Base-by-base conservation (phyloP, 805 yeast genomes). In the Teunomyces cretensis region DNA sequence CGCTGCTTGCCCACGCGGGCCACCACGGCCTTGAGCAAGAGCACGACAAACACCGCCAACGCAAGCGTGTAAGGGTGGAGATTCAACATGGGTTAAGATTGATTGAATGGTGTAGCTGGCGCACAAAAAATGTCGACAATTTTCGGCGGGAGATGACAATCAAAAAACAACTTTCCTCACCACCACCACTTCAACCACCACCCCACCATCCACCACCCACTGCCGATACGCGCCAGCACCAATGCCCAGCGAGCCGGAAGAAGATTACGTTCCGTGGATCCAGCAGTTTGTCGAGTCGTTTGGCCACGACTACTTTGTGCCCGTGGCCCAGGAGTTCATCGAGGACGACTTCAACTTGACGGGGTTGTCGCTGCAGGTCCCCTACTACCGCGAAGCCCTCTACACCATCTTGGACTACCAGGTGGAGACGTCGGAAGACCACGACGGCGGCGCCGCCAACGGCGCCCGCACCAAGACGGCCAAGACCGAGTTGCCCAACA, bases 281-380 rank as follows among this genome's bases (percentile, higher is more conserved):
- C 80, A 85, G 48, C 83, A 83, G 53, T 88, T 84, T 64, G 86
- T 95, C 60, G 78, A 85, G 39, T 71, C 81, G 55, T 85, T 84
- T 57, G 92, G 92, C 17, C 92, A 88, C 62, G 95, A 94, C 60
- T 92, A 84, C 63, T 90, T 90, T 64, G 96, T 91, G 36, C 95
- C 91, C 55, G 96, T 94, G 5, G 78, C 90, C 1, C 89, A 87
- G 39, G 97, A 89, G 41, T 94, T 90, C 65, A 88, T 94, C 49
- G 97, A 91, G 57, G 99, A 94, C 65, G 98, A 94, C 54, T 94
- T 94, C 75, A 94, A 94, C 62, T 75, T 94, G 57, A 91, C 98
- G 1, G 97, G 98, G 1, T 75, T 94, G 42, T 76, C 86, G 27
- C 78, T 84, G 52, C 81, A 87, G 47, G 96, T 94, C 8, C 96